Conservation (phyloP, 306 rosid genomes). For the Vigna angularis region DNA sequence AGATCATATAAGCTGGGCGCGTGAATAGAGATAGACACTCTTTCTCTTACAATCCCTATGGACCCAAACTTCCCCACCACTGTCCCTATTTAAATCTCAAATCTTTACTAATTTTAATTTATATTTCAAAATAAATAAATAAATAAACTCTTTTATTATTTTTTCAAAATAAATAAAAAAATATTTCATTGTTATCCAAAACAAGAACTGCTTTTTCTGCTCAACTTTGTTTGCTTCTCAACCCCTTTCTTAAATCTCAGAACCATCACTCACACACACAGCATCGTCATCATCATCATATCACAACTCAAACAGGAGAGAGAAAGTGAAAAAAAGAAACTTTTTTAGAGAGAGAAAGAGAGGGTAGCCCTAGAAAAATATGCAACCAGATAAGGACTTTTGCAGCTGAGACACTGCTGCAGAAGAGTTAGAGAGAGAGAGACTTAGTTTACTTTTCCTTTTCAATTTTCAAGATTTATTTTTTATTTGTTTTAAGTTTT, state of each 20-base stretch:
- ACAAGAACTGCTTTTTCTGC: conserved; percentile 57
- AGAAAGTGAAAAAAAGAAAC: conserved; percentile 34
- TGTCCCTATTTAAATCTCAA: background rate
- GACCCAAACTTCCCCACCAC: conserved; percentile 23
- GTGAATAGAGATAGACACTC: conserved; percentile 6
- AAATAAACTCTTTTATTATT: background rate
- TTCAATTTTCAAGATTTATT: background rate
- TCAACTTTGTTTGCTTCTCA: conserved; percentile 60
- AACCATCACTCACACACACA: conserved; percentile 25
- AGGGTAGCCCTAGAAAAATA: conserved; percentile 55
- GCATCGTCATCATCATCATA: conserved; percentile 55
- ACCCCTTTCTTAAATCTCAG: conserved; percentile 43
- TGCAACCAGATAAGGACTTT: conserved; percentile 74
- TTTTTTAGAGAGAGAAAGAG: conserved; percentile 48
- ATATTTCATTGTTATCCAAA: conserved; percentile 58
- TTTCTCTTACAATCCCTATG: conserved; percentile 40
- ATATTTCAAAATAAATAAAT: background rate
- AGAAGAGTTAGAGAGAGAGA: conserved; percentile 27
- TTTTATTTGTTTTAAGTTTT: conserved; percentile 7
- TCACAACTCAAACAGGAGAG: conserved; percentile 49
- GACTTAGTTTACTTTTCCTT: background rate
- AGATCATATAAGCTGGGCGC: conserved; percentile 15
- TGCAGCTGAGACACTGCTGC: conserved; percentile 55
- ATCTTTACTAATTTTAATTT: background rate
- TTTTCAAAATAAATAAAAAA: background rate